phyloP scores from a whole-genome alignment of 257 asterid species.

The Hygrophila difformis region DNA sequence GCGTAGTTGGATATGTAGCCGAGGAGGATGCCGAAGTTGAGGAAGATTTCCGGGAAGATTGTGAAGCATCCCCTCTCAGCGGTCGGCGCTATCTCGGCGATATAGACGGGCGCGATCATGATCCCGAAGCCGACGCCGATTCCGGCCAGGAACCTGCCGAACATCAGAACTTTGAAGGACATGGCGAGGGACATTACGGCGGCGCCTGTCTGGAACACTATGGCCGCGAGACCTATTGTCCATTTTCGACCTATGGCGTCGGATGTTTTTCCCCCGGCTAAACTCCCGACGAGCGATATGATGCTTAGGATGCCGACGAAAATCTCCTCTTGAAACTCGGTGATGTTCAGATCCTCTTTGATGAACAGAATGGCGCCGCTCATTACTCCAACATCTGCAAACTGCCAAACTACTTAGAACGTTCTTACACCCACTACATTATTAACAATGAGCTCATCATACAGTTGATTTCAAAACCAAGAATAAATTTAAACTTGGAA shows the following conservation, averaged over 20 bases:
- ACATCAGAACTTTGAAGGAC: constrained; percentile 33
- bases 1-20: constrained; percentile 59
- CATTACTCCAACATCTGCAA: constrained; percentile 70
- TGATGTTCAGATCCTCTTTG: no score
- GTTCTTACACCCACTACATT: not conserved
- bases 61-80: constrained; percentile 47
- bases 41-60: constrained; percentile 57
- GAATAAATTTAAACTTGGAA: no score
- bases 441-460: no score
- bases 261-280: no score
- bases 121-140: constrained; percentile 57
- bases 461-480: no score
- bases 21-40: constrained; percentile 50
- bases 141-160: constrained; percentile 50
- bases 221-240: constrained; percentile 59
- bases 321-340: constrained; percentile 46
- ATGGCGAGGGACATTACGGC: constrained; percentile 50
- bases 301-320: constrained; percentile 55
- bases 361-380: constrained; percentile 67
- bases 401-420: not conserved
- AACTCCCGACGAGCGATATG: no score
- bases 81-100: constrained; percentile 58
- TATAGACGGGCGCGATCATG: constrained; percentile 63
- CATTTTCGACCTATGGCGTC: constrained; percentile 65
- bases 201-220: constrained; percentile 50